Evolutionary conservation across 768 basidiomycete species (phyloP).

Genomic region (Phaeotremella fagi): DNA sequence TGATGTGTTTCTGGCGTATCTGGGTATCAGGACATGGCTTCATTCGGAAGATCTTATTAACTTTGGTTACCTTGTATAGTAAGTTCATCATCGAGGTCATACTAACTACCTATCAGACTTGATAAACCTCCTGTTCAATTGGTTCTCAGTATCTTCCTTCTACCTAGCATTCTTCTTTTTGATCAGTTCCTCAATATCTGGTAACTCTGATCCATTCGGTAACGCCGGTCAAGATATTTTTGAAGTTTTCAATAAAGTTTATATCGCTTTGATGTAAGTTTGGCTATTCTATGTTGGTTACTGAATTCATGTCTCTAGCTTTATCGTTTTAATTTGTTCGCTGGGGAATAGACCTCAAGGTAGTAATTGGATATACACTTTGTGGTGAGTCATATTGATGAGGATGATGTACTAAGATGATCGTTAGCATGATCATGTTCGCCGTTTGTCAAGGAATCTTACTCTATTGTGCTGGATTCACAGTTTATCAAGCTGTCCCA

Average conservation of each 20-base stretch:
- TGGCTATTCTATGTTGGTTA: constrained; percentile 60
- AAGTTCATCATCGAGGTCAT: constrained; percentile 1
- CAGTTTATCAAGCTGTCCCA: constrained; percentile 77
- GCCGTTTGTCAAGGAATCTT: constrained; percentile 54
- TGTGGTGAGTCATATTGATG: constrained; percentile 50
- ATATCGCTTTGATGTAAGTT: constrained; percentile 79
- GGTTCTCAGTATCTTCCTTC: constrained; percentile 45
- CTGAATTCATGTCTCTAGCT: constrained; percentile 4
- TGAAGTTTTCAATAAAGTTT: constrained; percentile 70
- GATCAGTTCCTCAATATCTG: constrained; percentile 69
- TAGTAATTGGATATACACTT: constrained; percentile 75
- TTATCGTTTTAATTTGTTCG: constrained; percentile 51
- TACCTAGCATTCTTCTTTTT: constrained; percentile 63
- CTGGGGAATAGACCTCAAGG: constrained; percentile 84
- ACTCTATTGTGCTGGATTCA: constrained; percentile 85
- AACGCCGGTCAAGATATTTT: constrained; percentile 71
- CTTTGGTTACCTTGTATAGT: constrained; percentile 41
- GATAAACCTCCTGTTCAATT: constrained; percentile 43
- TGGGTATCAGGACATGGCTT: constrained; percentile 44
- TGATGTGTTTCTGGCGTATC: constrained; percentile 41
- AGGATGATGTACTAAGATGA: constrained; percentile 44
- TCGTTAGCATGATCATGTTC: constrained; percentile 36
- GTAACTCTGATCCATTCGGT: constrained; percentile 64
- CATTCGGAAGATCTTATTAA: constrained; percentile 40
- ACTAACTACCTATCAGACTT: constrained; percentile 12